phyloP scores from a whole-genome alignment of 2,329 filamentous ascomycete species.

The Colletotrichum sojae region DNA sequence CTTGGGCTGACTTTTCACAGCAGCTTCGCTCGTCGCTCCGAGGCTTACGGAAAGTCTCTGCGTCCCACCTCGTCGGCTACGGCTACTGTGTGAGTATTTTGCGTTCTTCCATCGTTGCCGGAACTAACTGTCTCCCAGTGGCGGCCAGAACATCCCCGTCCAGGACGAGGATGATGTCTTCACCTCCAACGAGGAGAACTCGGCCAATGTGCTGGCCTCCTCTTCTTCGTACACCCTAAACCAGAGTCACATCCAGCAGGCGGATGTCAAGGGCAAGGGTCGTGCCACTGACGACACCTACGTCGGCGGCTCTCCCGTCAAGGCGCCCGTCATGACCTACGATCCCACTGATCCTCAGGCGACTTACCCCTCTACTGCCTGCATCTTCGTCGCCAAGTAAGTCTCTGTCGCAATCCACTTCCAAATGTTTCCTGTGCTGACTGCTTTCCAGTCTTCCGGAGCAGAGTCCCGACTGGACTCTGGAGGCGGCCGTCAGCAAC shows the following conservation, averaged over 20 bases:
- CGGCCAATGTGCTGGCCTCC: background rate
- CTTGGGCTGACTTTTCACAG: conserved; percentile 1
- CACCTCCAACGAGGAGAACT: conserved; percentile 7
- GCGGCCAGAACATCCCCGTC: background rate
- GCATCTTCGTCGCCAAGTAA: conserved; percentile 78
- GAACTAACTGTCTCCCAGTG: conserved; percentile 11
- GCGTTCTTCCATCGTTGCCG: background rate
- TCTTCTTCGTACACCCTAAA: conserved; percentile 23
- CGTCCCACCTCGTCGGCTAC: conserved; percentile 36
- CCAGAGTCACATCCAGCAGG: conserved; percentile 26
- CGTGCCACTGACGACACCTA: conserved; percentile 12
- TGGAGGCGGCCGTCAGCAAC: conserved; percentile 67
- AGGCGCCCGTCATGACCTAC: conserved; percentile 17
- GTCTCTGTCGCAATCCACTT: conserved; percentile 44
- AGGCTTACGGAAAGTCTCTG: conserved; percentile 22
- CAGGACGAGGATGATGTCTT: conserved; percentile 31
- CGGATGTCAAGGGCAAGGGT: conserved; percentile 4
- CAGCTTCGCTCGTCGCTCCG: conserved; percentile 21
- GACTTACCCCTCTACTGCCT: conserved; percentile 68
- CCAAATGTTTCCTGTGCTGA: conserved; percentile 32
- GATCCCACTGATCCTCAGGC: conserved; percentile 63
- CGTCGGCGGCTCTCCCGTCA: conserved; percentile 26
- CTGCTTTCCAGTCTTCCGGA: conserved; percentile 63
- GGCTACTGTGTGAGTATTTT: conserved; percentile 25
- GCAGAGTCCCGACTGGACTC: conserved; percentile 61